A percentile compares a stretch with the other conserved stretches of the same genome.
Conservation (phyloP, 2,329 filamentous ascomycete species). For the Aspergillus unguis region DNA sequence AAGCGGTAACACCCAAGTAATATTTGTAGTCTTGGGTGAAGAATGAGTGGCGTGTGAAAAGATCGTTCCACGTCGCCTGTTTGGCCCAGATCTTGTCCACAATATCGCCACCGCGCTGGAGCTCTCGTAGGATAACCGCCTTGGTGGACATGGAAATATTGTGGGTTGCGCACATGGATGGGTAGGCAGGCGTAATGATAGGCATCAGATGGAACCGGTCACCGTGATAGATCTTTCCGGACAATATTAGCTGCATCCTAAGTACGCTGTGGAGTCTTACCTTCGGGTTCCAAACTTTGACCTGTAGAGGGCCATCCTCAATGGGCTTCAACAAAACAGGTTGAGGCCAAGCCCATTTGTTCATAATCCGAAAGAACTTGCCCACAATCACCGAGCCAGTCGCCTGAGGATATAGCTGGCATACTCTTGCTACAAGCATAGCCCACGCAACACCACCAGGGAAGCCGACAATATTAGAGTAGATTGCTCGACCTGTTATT, state of each 20-base stretch:
- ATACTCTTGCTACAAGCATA: slow-evolving; percentile 93
- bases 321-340: slow-evolving; percentile 89
- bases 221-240: slow-evolving; percentile 64
- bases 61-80: slow-evolving; percentile 75
- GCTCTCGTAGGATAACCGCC: slow-evolving; percentile 76
- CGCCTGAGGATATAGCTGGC: slow-evolving; percentile 92
- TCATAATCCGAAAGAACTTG: slow-evolving; percentile 93
- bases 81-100: slow-evolving; percentile 75
- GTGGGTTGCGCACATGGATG: slow-evolving; percentile 96
- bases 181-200: slow-evolving; percentile 95
- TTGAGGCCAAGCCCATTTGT: slow-evolving; percentile 87
- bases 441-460: slow-evolving; percentile 97
- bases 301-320: slow-evolving; percentile 74
- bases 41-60: slow-evolving; percentile 88
- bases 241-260: not conserved
- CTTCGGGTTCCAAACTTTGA: slow-evolving; percentile 92
- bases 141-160: slow-evolving; percentile 87
- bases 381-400: slow-evolving; percentile 82
- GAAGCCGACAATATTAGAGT: slow-evolving; percentile 94
- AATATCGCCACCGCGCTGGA: slow-evolving; percentile 72
- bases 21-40: slow-evolving; percentile 94
- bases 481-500: slow-evolving; percentile 69
- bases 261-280: slow-evolving; percentile 43
- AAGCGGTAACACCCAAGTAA: slow-evolving; percentile 83
- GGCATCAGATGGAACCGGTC: slow-evolving; percentile 93